Evolutionary conservation across 2,329 filamentous ascomycete species (phyloP), one percentile per base, ranked within the genome.

Genomic region (Phaeosphaeriaceae sp.): DNA sequence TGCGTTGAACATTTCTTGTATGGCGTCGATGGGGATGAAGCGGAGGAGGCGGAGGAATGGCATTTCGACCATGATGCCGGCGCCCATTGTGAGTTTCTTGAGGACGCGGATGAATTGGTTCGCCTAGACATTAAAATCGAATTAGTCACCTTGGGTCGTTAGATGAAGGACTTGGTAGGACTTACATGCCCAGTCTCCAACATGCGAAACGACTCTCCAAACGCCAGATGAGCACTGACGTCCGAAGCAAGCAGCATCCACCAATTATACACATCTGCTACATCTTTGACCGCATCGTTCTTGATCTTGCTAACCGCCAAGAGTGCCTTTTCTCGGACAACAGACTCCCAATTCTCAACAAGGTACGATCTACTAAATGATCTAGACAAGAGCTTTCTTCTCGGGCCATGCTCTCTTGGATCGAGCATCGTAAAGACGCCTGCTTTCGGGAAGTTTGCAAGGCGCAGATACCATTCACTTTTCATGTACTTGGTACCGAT

Each of bases 191-290:
- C 79, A 11, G 57, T 63, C 53, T 80, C 76, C 3, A 80, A 56
- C 64, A 77, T 78, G 19, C 71, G 62, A 50, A 80, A 80, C 0
- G 68, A 73, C 50, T 79, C 74, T 7, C 79, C 78, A 56, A 80
- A 80, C 27, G 75, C 72, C 10, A 80, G 57, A 45, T 75, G 63
- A 4, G 70, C 70, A 19, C 69, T 71, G 1, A 80, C 68, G 54
- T 81, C 79, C 1, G 75, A 72, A 6, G 78, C 75, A 57, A 80
- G 74, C 21, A 79, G 72, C 33, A 74, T 78, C 68, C 68, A 76
- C 76, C 75, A 69, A 48, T 77, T 75, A 46, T 80, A 60, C 2
- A 71, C 48, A 41, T 81, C 78, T 10, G 72, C 72, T 15, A 56
- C 62, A 21, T 71, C 65, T 6, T 66, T 61, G 48, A 53, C 51